phyloP scores from a whole-genome alignment of 352 stramenopile genomes.

The Globisporangium orthogonon region DNA sequence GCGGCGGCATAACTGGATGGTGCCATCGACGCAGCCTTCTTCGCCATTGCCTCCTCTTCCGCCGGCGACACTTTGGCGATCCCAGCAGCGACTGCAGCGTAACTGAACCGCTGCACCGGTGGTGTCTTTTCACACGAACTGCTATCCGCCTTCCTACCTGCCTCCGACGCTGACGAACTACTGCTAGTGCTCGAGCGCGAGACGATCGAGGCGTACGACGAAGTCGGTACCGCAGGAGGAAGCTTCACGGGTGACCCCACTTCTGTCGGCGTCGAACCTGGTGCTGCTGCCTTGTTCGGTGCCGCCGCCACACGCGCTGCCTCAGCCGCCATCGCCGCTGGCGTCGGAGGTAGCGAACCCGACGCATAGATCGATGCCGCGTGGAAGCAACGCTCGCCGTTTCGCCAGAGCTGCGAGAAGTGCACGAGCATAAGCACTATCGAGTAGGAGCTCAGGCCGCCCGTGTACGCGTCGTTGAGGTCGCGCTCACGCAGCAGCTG shows the following conservation, averaged over 20 bases:
- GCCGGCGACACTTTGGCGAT: conserved; percentile 31
- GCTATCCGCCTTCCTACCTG: conserved; percentile 11
- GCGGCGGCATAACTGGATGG: conserved; percentile 67
- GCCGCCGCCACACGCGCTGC: conserved; percentile 11
- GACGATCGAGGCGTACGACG: conserved; percentile 63
- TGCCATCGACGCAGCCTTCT: conserved; percentile 14
- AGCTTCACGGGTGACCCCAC: conserved; percentile 6
- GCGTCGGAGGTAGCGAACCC: conserved; percentile 34
- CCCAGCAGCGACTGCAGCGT: conserved; percentile 62
- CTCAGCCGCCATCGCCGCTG: conserved; percentile 19
- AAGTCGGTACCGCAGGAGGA: conserved; percentile 15
- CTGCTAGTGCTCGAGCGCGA: conserved; percentile 17
- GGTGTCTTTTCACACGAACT: conserved; percentile 1
- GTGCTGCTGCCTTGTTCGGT: conserved; percentile 11
- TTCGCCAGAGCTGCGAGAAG: conserved; percentile 68
- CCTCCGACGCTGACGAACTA: conserved; percentile 22
- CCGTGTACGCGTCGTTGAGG: conserved; percentile 90
- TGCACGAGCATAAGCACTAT: conserved; percentile 91
- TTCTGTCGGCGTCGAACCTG: conserved; percentile 3
- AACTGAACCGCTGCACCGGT: conserved; percentile 45
- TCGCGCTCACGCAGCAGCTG: conserved; percentile 84
- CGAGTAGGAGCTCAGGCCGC: conserved; percentile 88
- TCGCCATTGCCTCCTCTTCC: conserved; percentile 7
- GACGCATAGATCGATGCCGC: conserved; percentile 61
- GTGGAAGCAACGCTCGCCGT: conserved; percentile 43